Evolutionary conservation across 2,329 filamentous ascomycete species (phyloP).

Genomic region (Cladosporium austrohemisphaericum): DNA sequence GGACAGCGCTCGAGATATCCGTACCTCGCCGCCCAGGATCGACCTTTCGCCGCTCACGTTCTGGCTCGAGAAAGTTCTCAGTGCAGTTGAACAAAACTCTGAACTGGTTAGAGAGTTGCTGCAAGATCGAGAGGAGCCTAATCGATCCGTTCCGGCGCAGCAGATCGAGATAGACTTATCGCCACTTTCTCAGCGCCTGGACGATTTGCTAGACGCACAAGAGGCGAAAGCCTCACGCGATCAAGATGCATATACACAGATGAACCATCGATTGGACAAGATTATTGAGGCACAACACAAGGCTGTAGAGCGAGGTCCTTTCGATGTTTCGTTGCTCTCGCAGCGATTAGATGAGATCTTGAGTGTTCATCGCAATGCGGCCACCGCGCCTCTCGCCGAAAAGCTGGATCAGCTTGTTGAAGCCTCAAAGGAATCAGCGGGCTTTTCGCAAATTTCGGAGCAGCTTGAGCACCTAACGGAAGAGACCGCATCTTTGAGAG

Average conservation of each 20-base stretch:
- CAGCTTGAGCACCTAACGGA: not conserved
- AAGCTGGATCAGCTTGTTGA: slow-evolving; percentile 2
- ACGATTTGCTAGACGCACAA: slow-evolving; percentile 23
- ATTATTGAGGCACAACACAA: slow-evolving; percentile 9
- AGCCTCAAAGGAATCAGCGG: not conserved
- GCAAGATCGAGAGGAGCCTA: slow-evolving; percentile 16
- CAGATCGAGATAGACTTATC: slow-evolving; percentile 14
- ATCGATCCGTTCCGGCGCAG: not conserved
- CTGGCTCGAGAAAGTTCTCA: slow-evolving; percentile 23
- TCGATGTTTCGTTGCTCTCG: slow-evolving; percentile 11
- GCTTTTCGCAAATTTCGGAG: not conserved
- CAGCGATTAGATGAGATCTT: slow-evolving; percentile 14
- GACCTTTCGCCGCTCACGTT: slow-evolving; percentile 25
- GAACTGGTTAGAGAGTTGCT: slow-evolving; percentile 23
- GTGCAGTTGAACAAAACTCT: slow-evolving; percentile 28
- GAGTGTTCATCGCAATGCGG: slow-evolving; percentile 11
- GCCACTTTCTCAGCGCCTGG: slow-evolving; percentile 20
- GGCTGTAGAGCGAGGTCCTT: slow-evolving; percentile 13
- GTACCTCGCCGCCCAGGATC: slow-evolving; percentile 12
- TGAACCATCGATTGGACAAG: slow-evolving; percentile 7
- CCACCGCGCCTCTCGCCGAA: not conserved
- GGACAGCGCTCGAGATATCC: slow-evolving; percentile 18
- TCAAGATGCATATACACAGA: slow-evolving; percentile 2
- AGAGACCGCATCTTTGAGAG: not conserved
- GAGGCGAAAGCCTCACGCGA: slow-evolving; percentile 14